These are phyloP conservation scores for Lotmaria passim DNA, from an alignment of 208 protist genomes.

Conservation along the genomic window DNA sequence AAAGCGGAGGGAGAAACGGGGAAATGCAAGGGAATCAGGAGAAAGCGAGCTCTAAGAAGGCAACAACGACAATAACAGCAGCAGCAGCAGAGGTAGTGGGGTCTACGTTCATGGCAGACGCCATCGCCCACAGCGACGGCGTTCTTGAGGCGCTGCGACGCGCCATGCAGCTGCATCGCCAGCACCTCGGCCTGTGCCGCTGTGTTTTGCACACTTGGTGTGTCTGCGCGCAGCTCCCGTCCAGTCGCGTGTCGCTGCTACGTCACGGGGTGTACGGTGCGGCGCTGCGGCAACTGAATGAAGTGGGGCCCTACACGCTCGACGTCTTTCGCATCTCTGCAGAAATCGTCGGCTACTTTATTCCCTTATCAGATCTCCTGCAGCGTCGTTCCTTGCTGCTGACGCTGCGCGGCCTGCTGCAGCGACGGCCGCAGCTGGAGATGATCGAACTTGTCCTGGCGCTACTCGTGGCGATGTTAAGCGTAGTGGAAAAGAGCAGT, in stretches of 20 bases:
- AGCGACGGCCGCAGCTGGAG: constrained; percentile 37
- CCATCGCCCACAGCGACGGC: constrained; percentile 60
- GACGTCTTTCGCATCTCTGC: constrained; percentile 44
- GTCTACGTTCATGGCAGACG: constrained; percentile 36
- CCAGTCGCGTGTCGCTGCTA: constrained; percentile 43
- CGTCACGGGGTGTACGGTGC: constrained; percentile 48
- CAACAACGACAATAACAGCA: no score
- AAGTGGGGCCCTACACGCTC: constrained; percentile 18
- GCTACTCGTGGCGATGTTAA: constrained; percentile 42
- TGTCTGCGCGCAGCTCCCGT: constrained; percentile 41
- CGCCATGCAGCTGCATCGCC: constrained; percentile 27
- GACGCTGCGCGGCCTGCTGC: constrained; percentile 47
- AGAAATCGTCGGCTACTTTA: constrained; percentile 56
- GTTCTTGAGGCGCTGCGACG: constrained; percentile 46
- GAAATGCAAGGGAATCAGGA: no score
- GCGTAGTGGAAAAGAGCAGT: not conserved
- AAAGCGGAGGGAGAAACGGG: no score
- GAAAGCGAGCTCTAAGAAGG: no score
- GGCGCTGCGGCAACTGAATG: constrained; percentile 28
- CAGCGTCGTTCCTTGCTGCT: constrained; percentile 60
- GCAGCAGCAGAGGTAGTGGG: not conserved
- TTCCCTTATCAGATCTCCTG: constrained; percentile 54
- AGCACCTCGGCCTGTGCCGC: constrained; percentile 43
- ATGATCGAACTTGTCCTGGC: constrained; percentile 43
- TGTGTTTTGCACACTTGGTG: constrained; percentile 49